Percentiles rank a stretch among this genome's conserved stretches.
Conservation (phyloP, 331 rosid genomes). For the Cydonia oblonga region DNA sequence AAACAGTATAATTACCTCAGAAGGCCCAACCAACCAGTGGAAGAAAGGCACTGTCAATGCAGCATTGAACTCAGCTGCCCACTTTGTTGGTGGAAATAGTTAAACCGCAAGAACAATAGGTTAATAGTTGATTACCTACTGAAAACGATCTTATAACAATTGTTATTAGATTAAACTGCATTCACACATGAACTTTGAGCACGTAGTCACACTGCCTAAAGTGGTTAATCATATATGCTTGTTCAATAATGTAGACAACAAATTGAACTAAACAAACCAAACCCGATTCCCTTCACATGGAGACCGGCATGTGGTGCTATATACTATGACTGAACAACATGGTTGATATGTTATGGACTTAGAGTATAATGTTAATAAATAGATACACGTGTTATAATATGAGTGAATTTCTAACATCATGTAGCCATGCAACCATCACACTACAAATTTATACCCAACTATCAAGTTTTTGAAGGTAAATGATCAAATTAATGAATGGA, state of each 20-base stretch:
- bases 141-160: not conserved
- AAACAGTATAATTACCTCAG: slow-evolving; percentile 44
- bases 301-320: not conserved
- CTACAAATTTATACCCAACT: not conserved
- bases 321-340: too few species aligned
- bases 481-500: not conserved
- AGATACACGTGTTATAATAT: not conserved
- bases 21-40: slow-evolving; percentile 94
- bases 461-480: not conserved
- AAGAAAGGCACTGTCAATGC: slow-evolving; percentile 86
- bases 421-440: too few species aligned
- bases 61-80: slow-evolving; percentile 98
- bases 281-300: not conserved
- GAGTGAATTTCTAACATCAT: too few species aligned
- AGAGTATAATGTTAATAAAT: not conserved
- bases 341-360: not conserved
- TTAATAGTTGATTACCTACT: not conserved
- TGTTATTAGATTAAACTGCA: not conserved
- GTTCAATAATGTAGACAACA: not conserved
- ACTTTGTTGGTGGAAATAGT: slow-evolving; percentile 85
- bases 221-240: not conserved
- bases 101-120: slow-evolving; percentile 42
- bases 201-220: not conserved
- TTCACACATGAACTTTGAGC: not conserved
- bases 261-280: not conserved